Evolutionary conservation across 1,139 yeast species (phyloP), one percentile per base, ranked within the genome.

Genomic region (Debaryomyces nepalensis): DNA sequence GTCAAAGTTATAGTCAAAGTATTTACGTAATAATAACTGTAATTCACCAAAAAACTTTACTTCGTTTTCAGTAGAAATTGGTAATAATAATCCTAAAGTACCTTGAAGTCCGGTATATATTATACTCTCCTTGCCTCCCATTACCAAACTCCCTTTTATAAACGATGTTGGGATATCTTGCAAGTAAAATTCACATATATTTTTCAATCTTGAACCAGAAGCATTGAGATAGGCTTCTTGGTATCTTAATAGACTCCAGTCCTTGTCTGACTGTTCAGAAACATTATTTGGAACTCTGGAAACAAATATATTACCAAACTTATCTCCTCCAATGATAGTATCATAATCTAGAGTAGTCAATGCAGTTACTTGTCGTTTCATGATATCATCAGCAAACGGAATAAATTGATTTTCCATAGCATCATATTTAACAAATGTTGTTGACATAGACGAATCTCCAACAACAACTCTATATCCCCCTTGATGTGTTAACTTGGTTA

Each of bases 271-370:
- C 37, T 70, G 63, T 34, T 64, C 61, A 0, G 81, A 72, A 0
- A 70, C 64, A 2, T 68, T 63, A 15, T 64, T 63, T 0, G 86
- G 79, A 35, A 84, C 63, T 48, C 97, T 67, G 29, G 87, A 63
- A 1, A 87, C 77, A 63, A 84, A 82, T 0, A 91, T 42, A 54
- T 85, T 87, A 1, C 99, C 97, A 64, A 86, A 90, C 54, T 83
- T 84, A 58, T 93, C 99, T n/a, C 97, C 97, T 0, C 87, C 89
- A 29, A 87, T 68, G 0, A 87, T 76, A 0, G 97, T 89, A 45
- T 82, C 82, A 44, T 80, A 76, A 60, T 93, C 99, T 5, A 93
- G 63, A 51, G 79, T 64, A 2, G 70, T 55, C 35, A 85, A 51
- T 1, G 82, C 57, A 0, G 95, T 84, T 2, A 85, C 71, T 55